Base-by-base conservation (phyloP, 2,329 filamentous ascomycete genomes). In the Penicillium sp. region DNA sequence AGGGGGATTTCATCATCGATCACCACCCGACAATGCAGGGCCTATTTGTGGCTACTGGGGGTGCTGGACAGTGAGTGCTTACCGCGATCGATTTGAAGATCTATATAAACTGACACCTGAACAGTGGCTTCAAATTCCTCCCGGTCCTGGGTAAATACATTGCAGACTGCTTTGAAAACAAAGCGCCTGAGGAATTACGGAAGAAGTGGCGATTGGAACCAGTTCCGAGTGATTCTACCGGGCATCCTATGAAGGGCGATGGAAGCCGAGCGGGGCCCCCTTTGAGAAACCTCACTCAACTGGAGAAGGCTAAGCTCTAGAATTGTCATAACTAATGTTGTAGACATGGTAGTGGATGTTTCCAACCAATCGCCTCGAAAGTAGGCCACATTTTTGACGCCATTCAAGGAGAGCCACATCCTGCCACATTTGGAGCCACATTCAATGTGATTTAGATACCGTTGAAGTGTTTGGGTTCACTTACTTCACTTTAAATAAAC, bases 1-100 rank as follows among this genome's bases (percentile, higher is more conserved):
- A 82, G 7, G 85, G 81, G 5, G 82, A 89, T 61, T 89, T 86
- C 71, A 75, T 89, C 36, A 78, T 88, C 52, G 83, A 85, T 62
- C 82, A 84, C 65, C 85, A 89, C 61, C 85, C 85, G 0, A 71
- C 73, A 7, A 79, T 79, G 66, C 66, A 76, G 50, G 65, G 85
- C 72, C 5, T 88, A 11, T 63, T 63, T 25, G 53, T 63, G 43
- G 59, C 61, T 18, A 62, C 61, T 5, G 61, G 61, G 38, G 61
- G 61, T n/a, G 55, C 61, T 20, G 61, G 61, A 53, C 61, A 63
- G 61, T 63, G 54, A 57, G 61, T 55, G 18, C 8, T n/a, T 5
- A n/a, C 14, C 16, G 30, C 8, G n/a, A 16, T 14, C 5, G 4
- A 31, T 20, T 18, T 18, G 18, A 10, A 36, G 16, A 11, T 5